Base-by-base conservation (phyloP, 129 eudicot species). In the Tanacetum coccineum region DNA sequence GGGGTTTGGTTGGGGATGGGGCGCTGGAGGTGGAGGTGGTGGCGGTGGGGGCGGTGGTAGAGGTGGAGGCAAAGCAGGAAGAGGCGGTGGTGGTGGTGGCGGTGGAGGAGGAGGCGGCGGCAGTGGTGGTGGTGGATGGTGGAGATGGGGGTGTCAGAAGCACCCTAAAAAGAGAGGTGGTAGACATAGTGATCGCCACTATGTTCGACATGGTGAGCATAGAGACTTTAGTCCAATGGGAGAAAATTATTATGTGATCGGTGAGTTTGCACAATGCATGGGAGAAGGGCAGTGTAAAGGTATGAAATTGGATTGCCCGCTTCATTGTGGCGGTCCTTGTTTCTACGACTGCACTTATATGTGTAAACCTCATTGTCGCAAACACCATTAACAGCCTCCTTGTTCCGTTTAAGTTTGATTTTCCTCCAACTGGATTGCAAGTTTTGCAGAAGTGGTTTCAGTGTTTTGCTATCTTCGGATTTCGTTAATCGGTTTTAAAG, bases 291-390 rank as follows among this genome's bases (percentile, higher is more conserved):
- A 78, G 74, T 81, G 87, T 21, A 66, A 53, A 51, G 87, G 84
- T 20, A 59, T 85, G 90, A 69, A 71, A 46, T 57, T 85, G 70
- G 87, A 85, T 19, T 85, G 90, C 52, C 90, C 90, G 0, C 79
- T 85, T 32, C 90, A 85, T n/a, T 85, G 90, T 25, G 82, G 80
- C 6, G 90, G 87, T 3, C 82, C 82, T 51, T 85, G 90, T 69
- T 81, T 52, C 76, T 85, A 85, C 13, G 90, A 85, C 66, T 85
- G 90, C 79, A 76, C 65, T 15, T 28, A 73, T 45, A 85, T 85
- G 84, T 85, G 90, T 71, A 81, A 79, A 70, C 78, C 90, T 65
- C 90, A 85, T 25, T 85, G 90, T 14, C 77, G 66, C 3, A 50
- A 19, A 19, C 68, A 6, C 11, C 40, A 1, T 3, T 75, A 68